A percentile compares a stretch with the other conserved stretches of the same genome.
Conservation (phyloP, 108 stramenopile species). For the Stephanodiscus minutulus region DNA sequence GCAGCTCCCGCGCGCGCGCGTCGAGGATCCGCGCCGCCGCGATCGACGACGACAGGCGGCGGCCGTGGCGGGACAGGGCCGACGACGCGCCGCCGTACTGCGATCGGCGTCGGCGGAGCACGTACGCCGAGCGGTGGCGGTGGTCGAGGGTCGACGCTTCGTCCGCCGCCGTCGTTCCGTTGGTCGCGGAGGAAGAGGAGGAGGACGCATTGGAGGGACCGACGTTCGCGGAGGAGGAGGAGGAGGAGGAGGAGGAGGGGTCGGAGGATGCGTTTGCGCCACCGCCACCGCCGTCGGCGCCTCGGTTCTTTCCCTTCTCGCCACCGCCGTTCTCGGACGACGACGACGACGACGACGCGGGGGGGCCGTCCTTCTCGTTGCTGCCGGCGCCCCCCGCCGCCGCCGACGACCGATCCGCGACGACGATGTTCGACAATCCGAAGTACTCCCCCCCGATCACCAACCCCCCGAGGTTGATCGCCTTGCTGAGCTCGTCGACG, state of each 20-base stretch:
- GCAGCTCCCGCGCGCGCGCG: slow-evolving; percentile 60
- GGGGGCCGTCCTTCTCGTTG: slow-evolving; percentile 7
- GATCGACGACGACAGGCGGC: slow-evolving; percentile 57
- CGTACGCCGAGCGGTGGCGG: slow-evolving; percentile 55
- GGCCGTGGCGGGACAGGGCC: slow-evolving; percentile 54
- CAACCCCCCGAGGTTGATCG: slow-evolving; percentile 75
- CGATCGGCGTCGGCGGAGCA: slow-evolving; percentile 57
- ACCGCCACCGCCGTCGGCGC: neutral
- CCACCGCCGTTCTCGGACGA: neutral
- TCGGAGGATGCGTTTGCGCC: neutral
- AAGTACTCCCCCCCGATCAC: slow-evolving; percentile 75
- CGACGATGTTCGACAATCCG: slow-evolving; percentile 73
- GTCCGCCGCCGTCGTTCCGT: slow-evolving; percentile 31
- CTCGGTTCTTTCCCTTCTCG: neutral
- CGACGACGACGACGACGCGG: neutral
- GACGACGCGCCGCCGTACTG: slow-evolving; percentile 62
- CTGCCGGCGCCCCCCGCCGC: slow-evolving; percentile 20
- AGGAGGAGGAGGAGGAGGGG: neutral
- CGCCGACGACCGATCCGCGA: slow-evolving; percentile 34
- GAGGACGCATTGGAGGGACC: neutral
- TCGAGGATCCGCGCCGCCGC: slow-evolving; percentile 62
- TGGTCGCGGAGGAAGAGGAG: neutral
- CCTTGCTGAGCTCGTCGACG: slow-evolving; percentile 76
- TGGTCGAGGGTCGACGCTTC: slow-evolving; percentile 34
- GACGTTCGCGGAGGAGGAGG: neutral